Evolutionary conservation across 164 flowering plant genomes (phyloP), one percentile per base, ranked within the genome.

Genomic region (Macadamia integrifolia): DNA sequence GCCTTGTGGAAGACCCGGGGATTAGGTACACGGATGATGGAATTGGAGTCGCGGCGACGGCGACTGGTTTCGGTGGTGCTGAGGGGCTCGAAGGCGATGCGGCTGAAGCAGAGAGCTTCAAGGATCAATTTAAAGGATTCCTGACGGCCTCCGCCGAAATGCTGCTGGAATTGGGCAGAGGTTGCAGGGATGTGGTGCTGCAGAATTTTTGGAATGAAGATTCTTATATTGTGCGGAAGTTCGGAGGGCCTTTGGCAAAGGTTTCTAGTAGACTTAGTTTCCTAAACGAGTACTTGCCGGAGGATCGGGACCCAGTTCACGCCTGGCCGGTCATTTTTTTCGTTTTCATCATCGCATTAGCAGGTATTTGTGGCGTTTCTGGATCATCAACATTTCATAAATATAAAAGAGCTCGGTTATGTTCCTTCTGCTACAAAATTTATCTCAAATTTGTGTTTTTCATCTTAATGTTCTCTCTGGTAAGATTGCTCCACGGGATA

Each of bases 271-370:
- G 78, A 70, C 69, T 94, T 69, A 85, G 83, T 14, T 83, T 82
- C 60, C 60, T 92, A 76, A 94, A 87, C 60, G 93, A 92, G 71
- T 88, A 69, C 67, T 77, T 94, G 85, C 97, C 99, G 0, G 99
- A 94, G 78, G 97, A 94, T 80, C 86, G 88, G 59, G 91, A 92
- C 72, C 99, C 97, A 14, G 66, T 68, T 35, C 91, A 88, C 73
- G 85, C 84, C 0, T 93, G 91, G 95, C 78, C 87, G 9, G 91
- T 93, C 42, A 75, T 92, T 3, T 64, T 81, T 56, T 71, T 81
- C 68, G 92, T 88, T 3, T 78, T 80, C 68, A 49, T 87, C 42
- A 60, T 90, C 4, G 87, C 90, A 6, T 63, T 89, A 56, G 72
- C 91, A 74, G 96, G 98, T 94, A 71, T 48, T 28, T 58, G 9